Evolutionary conservation across 2,329 filamentous ascomycete species (phyloP), one percentile per base, ranked within the genome.

Genomic region (Colletotrichum truncatum): DNA sequence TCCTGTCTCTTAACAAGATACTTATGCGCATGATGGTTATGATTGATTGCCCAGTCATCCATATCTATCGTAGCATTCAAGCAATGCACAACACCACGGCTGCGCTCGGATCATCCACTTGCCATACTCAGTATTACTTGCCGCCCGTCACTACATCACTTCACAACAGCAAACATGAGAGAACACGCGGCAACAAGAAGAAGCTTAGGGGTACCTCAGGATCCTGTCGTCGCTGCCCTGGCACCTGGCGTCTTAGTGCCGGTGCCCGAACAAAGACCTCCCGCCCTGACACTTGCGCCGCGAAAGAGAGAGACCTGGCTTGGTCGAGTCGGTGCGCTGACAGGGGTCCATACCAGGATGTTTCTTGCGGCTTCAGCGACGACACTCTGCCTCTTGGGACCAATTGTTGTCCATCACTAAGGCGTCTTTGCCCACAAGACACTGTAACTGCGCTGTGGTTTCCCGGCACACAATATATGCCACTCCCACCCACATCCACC

Each of bases 271-370:
- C 46, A 38, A 39, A 61, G 61, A 64, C 61, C 43, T 61, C 48
- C 25, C 61, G 61, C 56, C 48, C 61, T 64, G 61, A 64, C 55
- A 64, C 39, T 36, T 28, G n/a, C 52, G 26, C 61, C 32, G 61
- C 39, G 46, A 54, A 48, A n/a, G n/a, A n/a, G 48, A 64, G 39
- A 54, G 61, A 39, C 39, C 39, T 26, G 21, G 55, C 55, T 53
- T 64, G 46, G 46, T 41, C 39, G 41, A 14, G 61, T 64, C 56
- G 48, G 61, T 64, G 61, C 48, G 56, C 36, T 39, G 48, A 26
- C 61, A 64, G 48, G 61, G 61, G 48, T 64, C 23, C n/a, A 11
- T 26, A n/a, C 61, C 18, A 36, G 61, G 48, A 48, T 60, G 48
- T 21, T 25, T 46, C 61, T 39, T 54, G 48, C 25, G 39, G 12